Base-by-base conservation (phyloP, 2,329 filamentous ascomycete genomes). In the Niveomyces coronatus region DNA sequence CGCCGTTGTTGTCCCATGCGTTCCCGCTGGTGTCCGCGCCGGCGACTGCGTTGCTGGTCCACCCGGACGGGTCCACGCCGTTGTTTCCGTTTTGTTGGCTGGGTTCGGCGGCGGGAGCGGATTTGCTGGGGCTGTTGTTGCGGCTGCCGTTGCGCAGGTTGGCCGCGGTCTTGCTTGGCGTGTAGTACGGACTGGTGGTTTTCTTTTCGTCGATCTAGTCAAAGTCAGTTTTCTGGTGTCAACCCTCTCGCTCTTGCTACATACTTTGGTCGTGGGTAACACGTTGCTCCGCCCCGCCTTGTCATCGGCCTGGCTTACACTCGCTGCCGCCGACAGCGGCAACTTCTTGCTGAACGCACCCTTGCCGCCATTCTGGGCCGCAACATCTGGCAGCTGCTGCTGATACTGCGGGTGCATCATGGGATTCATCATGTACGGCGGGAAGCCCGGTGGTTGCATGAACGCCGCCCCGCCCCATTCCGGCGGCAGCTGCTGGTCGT, bases 351-450 rank as follows among this genome's bases (percentile, higher is more conserved):
- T 42, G 11, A 42, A 42, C n/a, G 34, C 40, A 10, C 39, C 40
- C 9, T 42, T 40, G 3, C 26, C 22, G n/a, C n/a, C 35, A 24
- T 32, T 37, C 32, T 30, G 18, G 10, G 27, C 30, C 3, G 17
- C 26, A 10, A 5, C 13, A 4, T 15, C 28, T 15, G 15, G 9
- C 3, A 35, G 33, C 18, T 44, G 35, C 1, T 1, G 6, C 19
- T 37, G 42, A n/a, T 33, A 27, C 27, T 35, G 41, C 17, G 13
- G 29, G 13, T 31, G n/a, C 14, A 18, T 23, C 16, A 19, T 31
- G 13, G 31, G 17, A 40, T 33, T 38, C 24, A 54, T 54, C 14
- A 52, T 45, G 31, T 30, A 38, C 18, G 55, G 46, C n/a, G 40
- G 35, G 27, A 38, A 35, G 2, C 31, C 35, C 14, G 39, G 35